Percentiles rank a stretch among this genome's conserved stretches.
Conservation (phyloP, 2,329 filamentous ascomycete genomes). For the Aspergillus pseudotamarii region DNA sequence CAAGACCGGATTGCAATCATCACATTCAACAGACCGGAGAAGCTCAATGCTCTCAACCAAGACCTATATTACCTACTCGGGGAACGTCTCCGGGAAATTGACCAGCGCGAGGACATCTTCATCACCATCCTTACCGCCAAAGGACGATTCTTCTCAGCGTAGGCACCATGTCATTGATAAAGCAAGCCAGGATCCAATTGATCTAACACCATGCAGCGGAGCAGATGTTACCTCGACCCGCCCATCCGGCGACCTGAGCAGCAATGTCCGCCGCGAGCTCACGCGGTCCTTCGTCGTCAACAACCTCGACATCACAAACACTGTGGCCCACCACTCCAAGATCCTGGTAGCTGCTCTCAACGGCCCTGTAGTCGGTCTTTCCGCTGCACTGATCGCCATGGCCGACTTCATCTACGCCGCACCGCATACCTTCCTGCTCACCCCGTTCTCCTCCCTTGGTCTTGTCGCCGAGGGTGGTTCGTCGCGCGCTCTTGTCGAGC, state of each 20-base stretch:
- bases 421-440: constrained; percentile 81
- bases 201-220: constrained; percentile 59
- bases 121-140: constrained; percentile 6
- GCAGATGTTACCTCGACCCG: constrained; percentile 71
- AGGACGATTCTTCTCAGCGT: constrained; percentile 70
- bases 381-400: constrained; percentile 78
- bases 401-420: constrained; percentile 91
- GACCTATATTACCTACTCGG: constrained; percentile 78
- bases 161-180: constrained; percentile 36
- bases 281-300: constrained; percentile 74
- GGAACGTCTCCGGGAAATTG: constrained; percentile 74
- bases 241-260: constrained; percentile 41
- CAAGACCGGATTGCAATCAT: constrained; percentile 75
- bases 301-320: constrained; percentile 87
- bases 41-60: constrained; percentile 80
- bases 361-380: constrained; percentile 85
- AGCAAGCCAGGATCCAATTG: not conserved
- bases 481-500: constrained; percentile 73
- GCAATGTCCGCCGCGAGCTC: constrained; percentile 58
- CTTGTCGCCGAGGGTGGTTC: constrained; percentile 88
- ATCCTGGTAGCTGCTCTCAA: constrained; percentile 90
- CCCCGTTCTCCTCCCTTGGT: constrained; percentile 86
- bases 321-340: constrained; percentile 92
- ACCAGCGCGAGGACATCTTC: constrained; percentile 58
- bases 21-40: constrained; percentile 80